Conservation (phyloP, 1,284 basidiomycete species). For the Microbotryum violaceum region DNA sequence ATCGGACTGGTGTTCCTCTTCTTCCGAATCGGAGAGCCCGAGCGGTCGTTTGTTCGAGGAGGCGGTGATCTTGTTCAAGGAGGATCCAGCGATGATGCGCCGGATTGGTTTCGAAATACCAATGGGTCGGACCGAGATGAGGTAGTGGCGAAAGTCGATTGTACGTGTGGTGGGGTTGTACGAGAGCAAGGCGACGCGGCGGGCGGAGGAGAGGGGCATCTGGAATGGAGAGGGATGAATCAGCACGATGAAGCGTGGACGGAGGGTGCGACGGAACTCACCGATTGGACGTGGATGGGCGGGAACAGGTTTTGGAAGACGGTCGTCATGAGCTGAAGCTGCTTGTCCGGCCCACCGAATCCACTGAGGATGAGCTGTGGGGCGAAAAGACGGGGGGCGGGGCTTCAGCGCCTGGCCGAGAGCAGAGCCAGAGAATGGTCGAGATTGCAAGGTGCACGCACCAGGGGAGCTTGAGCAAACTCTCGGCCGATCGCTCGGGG, state of each 20-base stretch:
- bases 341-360: conserved; percentile 46
- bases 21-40: not conserved
- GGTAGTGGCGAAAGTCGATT: conserved; percentile 87
- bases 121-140: conserved; percentile 90
- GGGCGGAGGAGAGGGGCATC: conserved; percentile 68
- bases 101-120: conserved; percentile 90
- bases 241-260: not conserved
- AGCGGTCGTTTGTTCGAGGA: conserved; percentile 3
- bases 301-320: conserved; percentile 51
- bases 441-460: conserved; percentile 44
- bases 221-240: conserved; percentile 6
- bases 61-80: conserved; percentile 36
- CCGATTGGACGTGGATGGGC: conserved; percentile 48
- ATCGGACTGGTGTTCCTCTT: not conserved
- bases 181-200: conserved; percentile 84
- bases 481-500: conserved; percentile 72
- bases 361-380: conserved; percentile 46
- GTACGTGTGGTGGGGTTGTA: conserved; percentile 82
- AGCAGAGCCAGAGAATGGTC: not conserved
- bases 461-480: conserved; percentile 76
- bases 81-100: conserved; percentile 67
- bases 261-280: conserved; percentile 37
- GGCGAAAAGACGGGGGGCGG: not conserved
- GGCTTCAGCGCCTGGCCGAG: not conserved
- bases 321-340: conserved; percentile 47